A percentile compares a stretch with the other conserved stretches of the same genome.
Evolutionary conservation across 2,329 filamentous ascomycete species (phyloP).

Genomic region (Colletotrichum filicis): DNA sequence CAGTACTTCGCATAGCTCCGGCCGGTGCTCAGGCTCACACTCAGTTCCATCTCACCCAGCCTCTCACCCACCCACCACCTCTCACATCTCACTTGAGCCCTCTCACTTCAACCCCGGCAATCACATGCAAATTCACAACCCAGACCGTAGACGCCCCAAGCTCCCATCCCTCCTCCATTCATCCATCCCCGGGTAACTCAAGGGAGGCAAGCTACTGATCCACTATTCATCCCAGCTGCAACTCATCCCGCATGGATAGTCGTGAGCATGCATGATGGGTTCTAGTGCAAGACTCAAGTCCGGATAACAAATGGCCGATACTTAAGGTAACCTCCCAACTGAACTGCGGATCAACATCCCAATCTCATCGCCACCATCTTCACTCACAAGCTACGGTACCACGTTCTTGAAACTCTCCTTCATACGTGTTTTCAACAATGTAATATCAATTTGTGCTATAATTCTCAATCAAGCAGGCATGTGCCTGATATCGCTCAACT

Average conservation of each 20-base stretch:
- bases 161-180: neutral
- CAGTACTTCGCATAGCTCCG: no score
- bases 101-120: slow-evolving; percentile 12
- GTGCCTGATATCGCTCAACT: neutral
- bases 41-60: neutral
- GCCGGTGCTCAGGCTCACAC: neutral
- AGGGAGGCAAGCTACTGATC: neutral
- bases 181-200: neutral
- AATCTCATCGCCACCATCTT: neutral
- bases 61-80: neutral
- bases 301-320: neutral
- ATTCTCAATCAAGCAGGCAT: neutral
- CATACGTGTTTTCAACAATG: neutral
- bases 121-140: slow-evolving; percentile 27
- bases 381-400: neutral
- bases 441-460: neutral
- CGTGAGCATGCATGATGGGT: neutral
- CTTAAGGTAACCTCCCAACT: no score
- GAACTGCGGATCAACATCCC: no score
- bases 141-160: neutral
- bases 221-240: neutral
- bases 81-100: neutral
- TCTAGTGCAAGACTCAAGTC: neutral
- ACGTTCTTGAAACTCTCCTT: neutral
- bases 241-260: neutral